Conservation (phyloP, 768 basidiomycete genomes). For the Lyophyllum atratum region DNA sequence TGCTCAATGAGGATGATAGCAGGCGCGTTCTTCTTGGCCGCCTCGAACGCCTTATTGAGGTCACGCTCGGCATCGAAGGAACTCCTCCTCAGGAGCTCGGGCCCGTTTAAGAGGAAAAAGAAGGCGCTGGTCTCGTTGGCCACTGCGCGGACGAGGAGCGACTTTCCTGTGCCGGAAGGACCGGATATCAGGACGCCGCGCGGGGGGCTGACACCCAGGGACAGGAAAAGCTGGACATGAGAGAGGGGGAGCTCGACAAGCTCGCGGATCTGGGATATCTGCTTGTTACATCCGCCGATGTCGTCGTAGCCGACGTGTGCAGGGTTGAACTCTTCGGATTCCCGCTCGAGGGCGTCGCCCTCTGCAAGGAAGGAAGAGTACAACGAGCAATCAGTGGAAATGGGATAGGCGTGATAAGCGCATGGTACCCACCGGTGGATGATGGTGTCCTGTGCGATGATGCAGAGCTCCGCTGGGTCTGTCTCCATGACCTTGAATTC, state of each 20-base stretch:
- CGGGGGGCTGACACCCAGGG: slow-evolving; percentile 99
- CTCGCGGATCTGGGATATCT: slow-evolving; percentile 99
- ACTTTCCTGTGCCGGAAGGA: slow-evolving; percentile 99
- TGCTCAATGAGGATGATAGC: slow-evolving; percentile 99
- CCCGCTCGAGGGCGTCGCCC: slow-evolving; percentile 98
- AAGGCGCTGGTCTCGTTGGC: slow-evolving; percentile 99
- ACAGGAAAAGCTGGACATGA: slow-evolving; percentile 99
- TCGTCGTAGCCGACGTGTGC: slow-evolving; percentile 99
- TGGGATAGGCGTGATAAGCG: no score
- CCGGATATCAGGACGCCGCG: slow-evolving; percentile 99
- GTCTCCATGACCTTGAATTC: slow-evolving; percentile 99
- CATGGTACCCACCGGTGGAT: slow-evolving; percentile 84
- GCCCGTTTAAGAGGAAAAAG: slow-evolving; percentile 99
- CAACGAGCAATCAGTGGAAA: slow-evolving; percentile 16
- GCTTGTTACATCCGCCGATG: slow-evolving; percentile 98
- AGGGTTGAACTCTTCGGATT: slow-evolving; percentile 96
- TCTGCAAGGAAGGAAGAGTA: slow-evolving; percentile 58
- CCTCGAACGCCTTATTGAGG: slow-evolving; percentile 97
- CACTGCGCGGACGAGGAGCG: slow-evolving; percentile 98
- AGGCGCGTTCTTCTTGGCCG: slow-evolving; percentile 99
- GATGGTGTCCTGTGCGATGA: slow-evolving; percentile 98
- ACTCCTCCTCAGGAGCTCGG: slow-evolving; percentile 99
- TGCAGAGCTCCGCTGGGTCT: slow-evolving; percentile 97
- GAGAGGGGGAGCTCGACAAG: slow-evolving; percentile 97
- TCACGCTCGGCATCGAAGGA: slow-evolving; percentile 98